Evolutionary conservation across 495 filamentous ascomycete genomes (phyloP), one percentile per base, ranked within the genome.

Genomic region (Amphirosellinia nigrospora): DNA sequence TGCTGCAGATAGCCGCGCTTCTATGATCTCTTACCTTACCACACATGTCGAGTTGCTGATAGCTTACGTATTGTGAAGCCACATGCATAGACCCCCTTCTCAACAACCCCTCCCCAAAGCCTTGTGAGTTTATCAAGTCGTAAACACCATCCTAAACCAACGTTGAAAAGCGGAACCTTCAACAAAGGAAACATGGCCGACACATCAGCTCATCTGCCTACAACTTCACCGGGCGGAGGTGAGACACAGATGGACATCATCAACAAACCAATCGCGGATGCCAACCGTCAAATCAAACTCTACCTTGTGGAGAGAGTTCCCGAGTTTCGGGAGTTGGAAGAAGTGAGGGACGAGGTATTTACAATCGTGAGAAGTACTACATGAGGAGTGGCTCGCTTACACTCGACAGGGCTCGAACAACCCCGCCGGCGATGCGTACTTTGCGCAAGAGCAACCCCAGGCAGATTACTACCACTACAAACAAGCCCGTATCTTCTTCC

Each of bases 371-470:
- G 38, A 46, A 16, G 28, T 4, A 26, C 26, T 68, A 21, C 53
- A 19, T 8, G 13, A 19, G 4, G 21, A 16, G 10, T n/a, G 11
- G 38, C 53, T 45, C 19, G 28, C 55, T 30, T 4, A 58, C 9
- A 23, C n/a, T 34, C 32, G 56, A 73, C 59, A 87, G 83, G 83
- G 83, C 59, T 86, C 83, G 85, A 64, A 74, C 0, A 81, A 79
- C 64, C 72, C 78, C 4, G 68, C 72, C 46, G 85, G 82, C 6
- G 84, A 86, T 41, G 36, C 41, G 0, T 77, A 74, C 66, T 87
- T 86, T 71, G n/a, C 74, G 32, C 56, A 70, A 28, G 79, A 82
- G 64, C 80, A 82, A 9, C 32, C 59, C 4, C 60, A 26, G 1
- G 81, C 84, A 39, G 84, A 86, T 55, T 69, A 75, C 9, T 50